A percentile compares a stretch with the other conserved stretches of the same genome.
phyloP scores from a whole-genome alignment of 345 rosid genomes.

The Dipteronia dyeriana region DNA sequence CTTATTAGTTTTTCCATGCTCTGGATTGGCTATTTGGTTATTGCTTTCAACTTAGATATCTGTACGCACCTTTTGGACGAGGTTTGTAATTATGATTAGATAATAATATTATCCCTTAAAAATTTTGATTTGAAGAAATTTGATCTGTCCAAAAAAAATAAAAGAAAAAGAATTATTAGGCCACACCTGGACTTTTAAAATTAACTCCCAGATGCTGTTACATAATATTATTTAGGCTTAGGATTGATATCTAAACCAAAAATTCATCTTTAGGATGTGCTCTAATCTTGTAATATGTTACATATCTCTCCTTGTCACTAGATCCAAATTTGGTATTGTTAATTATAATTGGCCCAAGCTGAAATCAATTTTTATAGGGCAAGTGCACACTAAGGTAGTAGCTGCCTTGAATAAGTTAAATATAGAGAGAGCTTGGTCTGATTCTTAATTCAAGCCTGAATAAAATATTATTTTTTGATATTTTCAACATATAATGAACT shows the following conservation, averaged over 20 bases:
- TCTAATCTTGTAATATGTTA: background rate
- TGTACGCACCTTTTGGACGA: background rate
- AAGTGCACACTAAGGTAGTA: background rate
- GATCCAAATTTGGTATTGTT: background rate
- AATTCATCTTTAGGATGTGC: background rate
- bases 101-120: background rate
- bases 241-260: background rate
- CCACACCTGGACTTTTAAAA: background rate
- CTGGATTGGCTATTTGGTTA: background rate
- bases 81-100: background rate
- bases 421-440: background rate
- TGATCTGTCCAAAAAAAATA: background rate
- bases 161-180: background rate
- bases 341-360: background rate
- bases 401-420: background rate
- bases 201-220: background rate
- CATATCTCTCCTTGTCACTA: background rate
- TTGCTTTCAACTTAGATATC: background rate
- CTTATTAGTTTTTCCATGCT: background rate
- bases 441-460: background rate
- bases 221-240: background rate
- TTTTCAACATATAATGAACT: background rate
- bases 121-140: background rate
- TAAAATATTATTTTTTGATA: background rate
- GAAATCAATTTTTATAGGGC: background rate